Percentiles rank a stretch among this genome's conserved stretches.
Evolutionary conservation across 257 asterid species (phyloP).

Genomic region (Cordia subcordata): DNA sequence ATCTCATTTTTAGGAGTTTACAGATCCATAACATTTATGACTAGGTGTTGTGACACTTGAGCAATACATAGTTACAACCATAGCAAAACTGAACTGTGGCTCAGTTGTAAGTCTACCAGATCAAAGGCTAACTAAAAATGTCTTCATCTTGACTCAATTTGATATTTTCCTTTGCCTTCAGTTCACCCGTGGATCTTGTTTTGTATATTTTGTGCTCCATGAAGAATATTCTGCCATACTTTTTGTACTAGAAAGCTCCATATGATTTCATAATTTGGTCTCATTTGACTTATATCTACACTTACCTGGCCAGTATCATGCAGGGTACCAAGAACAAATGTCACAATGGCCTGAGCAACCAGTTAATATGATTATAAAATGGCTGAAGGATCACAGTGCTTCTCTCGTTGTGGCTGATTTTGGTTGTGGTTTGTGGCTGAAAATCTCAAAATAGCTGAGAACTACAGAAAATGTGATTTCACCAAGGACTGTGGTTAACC

Average conservation of each 20-base stretch:
- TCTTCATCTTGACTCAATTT: too few relatives aligned
- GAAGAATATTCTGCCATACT: neutral
- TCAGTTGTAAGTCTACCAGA: too few relatives aligned
- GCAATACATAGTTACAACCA: too few relatives aligned
- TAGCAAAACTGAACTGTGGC: too few relatives aligned
- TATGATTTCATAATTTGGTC: neutral
- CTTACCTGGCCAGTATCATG: constrained; percentile 68
- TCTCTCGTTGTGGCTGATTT: constrained; percentile 82
- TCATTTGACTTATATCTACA: constrained; percentile 17
- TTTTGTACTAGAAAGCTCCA: neutral
- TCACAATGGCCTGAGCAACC: constrained; percentile 90
- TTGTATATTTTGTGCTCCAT: too few relatives aligned
- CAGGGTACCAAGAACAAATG: constrained; percentile 98
- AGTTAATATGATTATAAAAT: constrained; percentile 59
- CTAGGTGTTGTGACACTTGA: too few relatives aligned
- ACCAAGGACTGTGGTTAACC: neutral
- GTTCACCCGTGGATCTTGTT: too few relatives aligned
- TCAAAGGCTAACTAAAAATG: too few relatives aligned
- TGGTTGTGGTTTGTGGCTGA: constrained; percentile 74
- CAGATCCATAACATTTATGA: too few relatives aligned
- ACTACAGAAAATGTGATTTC: neutral
- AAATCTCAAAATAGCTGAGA: constrained; percentile 4
- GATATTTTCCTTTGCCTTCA: too few relatives aligned
- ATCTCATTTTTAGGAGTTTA: too few relatives aligned
- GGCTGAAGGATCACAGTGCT: constrained; percentile 64